These are phyloP conservation scores for Ilyonectria sp. DNA, from an alignment of 2,329 filamentous ascomycete species.

Conservation along the genomic window DNA sequence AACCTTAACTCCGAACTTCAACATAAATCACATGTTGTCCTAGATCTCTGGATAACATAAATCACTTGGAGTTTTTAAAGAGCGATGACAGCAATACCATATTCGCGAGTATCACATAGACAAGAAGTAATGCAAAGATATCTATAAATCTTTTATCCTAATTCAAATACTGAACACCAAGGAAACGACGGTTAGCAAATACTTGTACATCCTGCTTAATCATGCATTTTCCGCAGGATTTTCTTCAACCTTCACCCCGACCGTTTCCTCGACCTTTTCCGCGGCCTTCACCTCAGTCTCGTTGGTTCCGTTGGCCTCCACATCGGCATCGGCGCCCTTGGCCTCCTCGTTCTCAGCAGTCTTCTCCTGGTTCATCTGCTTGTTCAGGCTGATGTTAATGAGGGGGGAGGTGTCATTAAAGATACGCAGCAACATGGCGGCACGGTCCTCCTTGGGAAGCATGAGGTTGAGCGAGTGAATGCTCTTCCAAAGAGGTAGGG, in stretches of 20 bases:
- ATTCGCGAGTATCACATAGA: background rate
- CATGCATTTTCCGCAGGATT: slow-evolving; percentile 38
- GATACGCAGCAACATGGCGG: slow-evolving; percentile 90
- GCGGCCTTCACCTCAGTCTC: slow-evolving; percentile 55
- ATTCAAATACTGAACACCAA: slow-evolving; percentile 42
- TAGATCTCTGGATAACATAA: too few relatives aligned
- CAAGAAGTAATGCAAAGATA: background rate
- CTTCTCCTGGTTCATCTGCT: slow-evolving; percentile 60
- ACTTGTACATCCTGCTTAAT: slow-evolving; percentile 38
- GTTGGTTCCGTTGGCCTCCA: slow-evolving; percentile 44
- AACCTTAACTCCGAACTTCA: too few relatives aligned
- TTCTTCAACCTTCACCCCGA: slow-evolving; percentile 16
- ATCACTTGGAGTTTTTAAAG: background rate
- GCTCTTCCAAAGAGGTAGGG: slow-evolving; percentile 94
- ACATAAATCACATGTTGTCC: too few relatives aligned
- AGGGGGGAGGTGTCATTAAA: slow-evolving; percentile 92
- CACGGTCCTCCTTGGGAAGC: slow-evolving; percentile 96
- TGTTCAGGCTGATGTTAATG: slow-evolving; percentile 76
- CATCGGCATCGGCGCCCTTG: slow-evolving; percentile 44
- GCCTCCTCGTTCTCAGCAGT: slow-evolving; percentile 52
- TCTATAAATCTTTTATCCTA: slow-evolving; percentile 22
- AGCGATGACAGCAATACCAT: slow-evolving; percentile 20
- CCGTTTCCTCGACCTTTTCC: slow-evolving; percentile 52
- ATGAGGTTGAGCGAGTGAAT: slow-evolving; percentile 94
- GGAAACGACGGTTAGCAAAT: slow-evolving; percentile 33